phyloP scores from a whole-genome alignment of 306 rosid species.

The Prunus mongolica region DNA sequence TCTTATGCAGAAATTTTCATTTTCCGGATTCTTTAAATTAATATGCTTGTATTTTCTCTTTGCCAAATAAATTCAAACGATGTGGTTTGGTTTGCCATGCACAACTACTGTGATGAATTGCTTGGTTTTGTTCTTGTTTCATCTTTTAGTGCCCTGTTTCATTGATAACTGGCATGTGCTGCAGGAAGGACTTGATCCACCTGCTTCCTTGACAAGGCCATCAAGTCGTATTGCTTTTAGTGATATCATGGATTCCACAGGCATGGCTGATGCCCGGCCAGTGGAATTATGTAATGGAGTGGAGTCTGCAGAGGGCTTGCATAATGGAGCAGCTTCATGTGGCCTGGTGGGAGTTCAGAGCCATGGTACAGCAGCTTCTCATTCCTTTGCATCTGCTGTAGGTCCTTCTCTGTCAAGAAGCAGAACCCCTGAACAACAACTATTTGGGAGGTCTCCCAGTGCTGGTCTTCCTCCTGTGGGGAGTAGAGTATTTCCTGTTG shows the following conservation, averaged over 20 bases:
- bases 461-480: conserved; percentile 61
- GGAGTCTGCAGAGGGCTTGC: conserved; percentile 57
- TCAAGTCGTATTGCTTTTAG: conserved; percentile 66
- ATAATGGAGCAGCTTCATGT: conserved; percentile 44
- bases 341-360: conserved; percentile 60
- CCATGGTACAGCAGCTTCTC: conserved; percentile 43
- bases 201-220: conserved; percentile 56
- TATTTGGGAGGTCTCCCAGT: conserved; percentile 61
- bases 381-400: conserved; percentile 48
- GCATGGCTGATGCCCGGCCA: conserved; percentile 39
- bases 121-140: conserved; percentile 6
- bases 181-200: conserved; percentile 81
- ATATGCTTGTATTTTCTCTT: not conserved
- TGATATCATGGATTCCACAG: conserved; percentile 45
- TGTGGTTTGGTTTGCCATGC: conserved; percentile 7
- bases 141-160: conserved; percentile 12
- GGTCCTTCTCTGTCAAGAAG: conserved; percentile 64
- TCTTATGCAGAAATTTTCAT: not conserved
- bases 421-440: conserved; percentile 69
- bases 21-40: not conserved
- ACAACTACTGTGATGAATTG: conserved; percentile 9
- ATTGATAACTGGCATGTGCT: conserved; percentile 27
- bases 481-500: conserved; percentile 44
- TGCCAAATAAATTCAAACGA: conserved; percentile 12
- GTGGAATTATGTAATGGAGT: conserved; percentile 36